phyloP scores from a whole-genome alignment of 805 yeast genomes.

The Maudiozyma pseudohumilis region DNA sequence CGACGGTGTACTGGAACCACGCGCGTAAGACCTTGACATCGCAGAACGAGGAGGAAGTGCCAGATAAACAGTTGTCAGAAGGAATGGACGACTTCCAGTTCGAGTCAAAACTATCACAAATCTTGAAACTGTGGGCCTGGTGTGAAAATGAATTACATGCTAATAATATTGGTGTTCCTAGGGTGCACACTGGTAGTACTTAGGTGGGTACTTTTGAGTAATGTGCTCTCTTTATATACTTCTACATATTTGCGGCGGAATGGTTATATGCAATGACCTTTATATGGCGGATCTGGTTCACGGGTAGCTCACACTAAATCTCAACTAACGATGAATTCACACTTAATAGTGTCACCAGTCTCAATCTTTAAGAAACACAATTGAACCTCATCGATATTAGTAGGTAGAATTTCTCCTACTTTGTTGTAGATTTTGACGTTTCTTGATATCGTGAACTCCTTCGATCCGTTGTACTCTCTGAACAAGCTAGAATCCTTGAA shows the following conservation, averaged over 20 bases:
- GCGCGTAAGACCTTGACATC: too few relatives aligned
- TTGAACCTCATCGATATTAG: conserved; percentile 34
- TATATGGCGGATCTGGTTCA: too few relatives aligned
- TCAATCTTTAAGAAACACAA: conserved; percentile 43
- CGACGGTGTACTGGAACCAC: too few relatives aligned
- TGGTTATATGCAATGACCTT: too few relatives aligned
- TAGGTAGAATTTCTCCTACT: conserved; percentile 22
- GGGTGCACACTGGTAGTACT: too few relatives aligned
- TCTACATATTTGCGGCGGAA: too few relatives aligned
- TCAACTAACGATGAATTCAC: conserved; percentile 26
- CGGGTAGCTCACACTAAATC: not conserved
- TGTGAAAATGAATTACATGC: conserved; percentile 45
- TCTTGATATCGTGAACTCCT: conserved; percentile 21
- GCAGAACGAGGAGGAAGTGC: too few relatives aligned
- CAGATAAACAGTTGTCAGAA: not conserved
- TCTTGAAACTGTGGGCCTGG: conserved; percentile 55
- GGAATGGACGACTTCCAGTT: not conserved
- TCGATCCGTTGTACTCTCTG: conserved; percentile 11
- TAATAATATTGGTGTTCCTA: conserved; percentile 30
- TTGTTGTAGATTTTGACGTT: conserved; percentile 32
- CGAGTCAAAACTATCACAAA: conserved; percentile 37
- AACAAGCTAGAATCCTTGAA: conserved; percentile 38
- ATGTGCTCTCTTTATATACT: too few relatives aligned
- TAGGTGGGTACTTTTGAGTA: too few relatives aligned
- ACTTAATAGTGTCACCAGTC: conserved; percentile 40